Evolutionary conservation across 2,329 filamentous ascomycete species (phyloP).

Genomic region (Aureobasidium musti): DNA sequence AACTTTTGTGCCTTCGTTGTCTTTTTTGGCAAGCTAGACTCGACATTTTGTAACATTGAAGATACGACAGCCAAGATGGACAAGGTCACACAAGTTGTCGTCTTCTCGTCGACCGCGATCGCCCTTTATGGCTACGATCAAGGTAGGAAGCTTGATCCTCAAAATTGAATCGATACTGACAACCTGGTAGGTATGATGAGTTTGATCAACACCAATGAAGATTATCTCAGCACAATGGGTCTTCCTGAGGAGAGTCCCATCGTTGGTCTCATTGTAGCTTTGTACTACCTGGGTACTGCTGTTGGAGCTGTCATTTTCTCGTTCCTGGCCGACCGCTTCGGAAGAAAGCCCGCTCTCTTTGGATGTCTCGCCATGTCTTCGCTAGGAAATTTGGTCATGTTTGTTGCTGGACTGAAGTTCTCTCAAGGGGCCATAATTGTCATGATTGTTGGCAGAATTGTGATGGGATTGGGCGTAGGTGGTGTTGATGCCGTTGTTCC

Average conservation of each 20-base stretch:
- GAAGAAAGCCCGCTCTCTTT: slow-evolving; percentile 59
- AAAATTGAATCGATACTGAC: not conserved
- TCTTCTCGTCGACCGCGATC: slow-evolving; percentile 57
- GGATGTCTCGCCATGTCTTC: slow-evolving; percentile 56
- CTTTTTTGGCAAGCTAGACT: not conserved
- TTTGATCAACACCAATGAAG: slow-evolving; percentile 57
- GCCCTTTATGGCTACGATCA: slow-evolving; percentile 56
- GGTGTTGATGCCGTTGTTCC: slow-evolving; percentile 64
- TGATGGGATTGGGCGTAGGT: slow-evolving; percentile 61
- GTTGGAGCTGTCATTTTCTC: slow-evolving; percentile 60
- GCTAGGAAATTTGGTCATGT: slow-evolving; percentile 63
- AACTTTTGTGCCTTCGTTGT: not conserved
- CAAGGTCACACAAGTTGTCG: slow-evolving; percentile 49
- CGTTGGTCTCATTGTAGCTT: slow-evolving; percentile 61
- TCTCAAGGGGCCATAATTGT: slow-evolving; percentile 47
- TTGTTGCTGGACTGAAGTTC: slow-evolving; percentile 56
- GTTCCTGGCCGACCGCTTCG: slow-evolving; percentile 56
- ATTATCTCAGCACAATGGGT: slow-evolving; percentile 61
- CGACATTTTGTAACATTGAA: slow-evolving; percentile 9
- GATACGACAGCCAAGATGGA: slow-evolving; percentile 35
- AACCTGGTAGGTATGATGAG: slow-evolving; percentile 53
- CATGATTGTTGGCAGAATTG: slow-evolving; percentile 54
- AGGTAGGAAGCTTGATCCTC: slow-evolving; percentile 30
- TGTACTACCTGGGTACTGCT: slow-evolving; percentile 65
- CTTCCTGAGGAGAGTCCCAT: slow-evolving; percentile 54